Conservation (phyloP, 108 stramenopile species). For the Fistulifera solaris region DNA sequence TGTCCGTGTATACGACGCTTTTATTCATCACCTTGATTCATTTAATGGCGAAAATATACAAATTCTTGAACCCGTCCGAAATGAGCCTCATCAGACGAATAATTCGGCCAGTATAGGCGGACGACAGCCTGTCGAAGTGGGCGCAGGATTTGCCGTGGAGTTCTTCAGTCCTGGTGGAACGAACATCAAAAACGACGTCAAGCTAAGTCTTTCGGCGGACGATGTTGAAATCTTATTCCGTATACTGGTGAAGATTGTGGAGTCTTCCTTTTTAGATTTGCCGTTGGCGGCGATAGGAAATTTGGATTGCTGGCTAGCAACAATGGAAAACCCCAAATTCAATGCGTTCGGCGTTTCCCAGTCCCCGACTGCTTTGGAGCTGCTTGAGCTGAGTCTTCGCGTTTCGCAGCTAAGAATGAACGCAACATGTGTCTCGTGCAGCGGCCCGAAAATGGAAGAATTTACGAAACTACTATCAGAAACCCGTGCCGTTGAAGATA, state of each 20-base stretch:
- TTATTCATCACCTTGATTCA: constrained; percentile 48
- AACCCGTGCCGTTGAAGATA: constrained; percentile 32
- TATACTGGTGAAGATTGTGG: constrained; percentile 37
- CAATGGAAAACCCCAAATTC: constrained; percentile 44
- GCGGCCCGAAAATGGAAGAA: constrained; percentile 47
- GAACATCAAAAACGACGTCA: not conserved
- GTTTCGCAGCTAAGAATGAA: constrained; percentile 36
- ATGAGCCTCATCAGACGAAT: constrained; percentile 33
- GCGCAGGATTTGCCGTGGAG: constrained; percentile 20
- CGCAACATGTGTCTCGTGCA: constrained; percentile 47
- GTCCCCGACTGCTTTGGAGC: constrained; percentile 3
- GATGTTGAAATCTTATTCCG: constrained; percentile 18
- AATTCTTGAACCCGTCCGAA: constrained; percentile 36
- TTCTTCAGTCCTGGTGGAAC: constrained; percentile 30
- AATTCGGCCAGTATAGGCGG: constrained; percentile 43
- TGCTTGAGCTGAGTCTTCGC: constrained; percentile 23
- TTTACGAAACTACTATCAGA: constrained; percentile 34
- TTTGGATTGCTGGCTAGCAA: constrained; percentile 70
- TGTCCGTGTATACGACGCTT: constrained; percentile 39
- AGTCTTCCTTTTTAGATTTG: constrained; percentile 35
- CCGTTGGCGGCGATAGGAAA: constrained; percentile 51
- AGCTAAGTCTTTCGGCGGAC: constrained; percentile 23
- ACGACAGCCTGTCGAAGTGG: constrained; percentile 6
- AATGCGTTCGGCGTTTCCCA: constrained; percentile 37
- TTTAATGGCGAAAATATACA: constrained; percentile 34